Conservation (phyloP, 352 stramenopile species). For the Elongisporangium senticosum region DNA sequence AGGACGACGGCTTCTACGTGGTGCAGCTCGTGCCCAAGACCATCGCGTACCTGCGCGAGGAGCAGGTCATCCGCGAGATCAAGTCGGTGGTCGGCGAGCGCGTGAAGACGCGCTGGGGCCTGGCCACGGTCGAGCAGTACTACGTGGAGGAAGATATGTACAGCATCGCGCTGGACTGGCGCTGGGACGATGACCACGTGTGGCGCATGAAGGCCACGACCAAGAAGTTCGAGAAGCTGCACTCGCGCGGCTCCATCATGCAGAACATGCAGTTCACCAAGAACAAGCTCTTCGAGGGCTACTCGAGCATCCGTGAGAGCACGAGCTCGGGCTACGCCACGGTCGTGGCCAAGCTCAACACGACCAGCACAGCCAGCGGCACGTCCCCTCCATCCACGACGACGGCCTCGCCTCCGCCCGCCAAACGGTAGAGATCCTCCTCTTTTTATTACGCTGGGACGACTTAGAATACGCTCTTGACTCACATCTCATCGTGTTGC, state of each 20-base stretch:
- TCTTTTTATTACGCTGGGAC: conserved; percentile 2
- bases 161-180: conserved; percentile 83
- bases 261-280: conserved; percentile 81
- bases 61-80: conserved; percentile 72
- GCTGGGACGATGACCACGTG: conserved; percentile 84
- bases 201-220: conserved; percentile 88
- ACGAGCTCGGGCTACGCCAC: conserved; percentile 33
- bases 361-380: conserved; percentile 29
- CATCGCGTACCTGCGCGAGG: conserved; percentile 61
- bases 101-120: conserved; percentile 80
- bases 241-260: conserved; percentile 50
- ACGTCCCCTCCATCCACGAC: conserved; percentile 4
- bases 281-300: conserved; percentile 72
- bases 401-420: neutral
- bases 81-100: conserved; percentile 79
- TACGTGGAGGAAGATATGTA: conserved; percentile 88
- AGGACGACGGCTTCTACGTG: conserved; percentile 70
- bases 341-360: conserved; percentile 62
- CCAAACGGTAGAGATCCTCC: neutral
- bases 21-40: conserved; percentile 69
- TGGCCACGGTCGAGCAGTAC: conserved; percentile 81
- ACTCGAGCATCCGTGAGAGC: conserved; percentile 66
- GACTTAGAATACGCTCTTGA: conserved; percentile 14
- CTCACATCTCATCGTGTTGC: conserved; percentile 9
- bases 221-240: conserved; percentile 86